A percentile compares a stretch with the other conserved stretches of the same genome.
Conservation (phyloP, 208 protist genomes). For the Naegleria lovaniensis region DNA sequence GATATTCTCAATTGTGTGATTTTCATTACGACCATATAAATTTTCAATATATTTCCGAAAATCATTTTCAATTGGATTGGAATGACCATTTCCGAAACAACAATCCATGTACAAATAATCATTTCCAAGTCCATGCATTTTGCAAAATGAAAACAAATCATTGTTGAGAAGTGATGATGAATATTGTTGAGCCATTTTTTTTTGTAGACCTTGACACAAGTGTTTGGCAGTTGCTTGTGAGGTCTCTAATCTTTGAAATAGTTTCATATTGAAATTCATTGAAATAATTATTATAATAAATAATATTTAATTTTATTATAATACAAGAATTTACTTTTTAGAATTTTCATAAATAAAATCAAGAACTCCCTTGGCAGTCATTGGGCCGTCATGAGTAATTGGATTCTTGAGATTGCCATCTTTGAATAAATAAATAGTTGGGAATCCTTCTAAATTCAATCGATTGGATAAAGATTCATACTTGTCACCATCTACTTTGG, state of each 20-base stretch:
- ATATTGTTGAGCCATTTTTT: too few relatives aligned
- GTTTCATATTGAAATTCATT: too few relatives aligned
- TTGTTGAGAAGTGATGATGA: too few relatives aligned
- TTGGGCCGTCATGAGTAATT: neutral
- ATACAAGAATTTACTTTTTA: neutral
- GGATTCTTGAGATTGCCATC: neutral
- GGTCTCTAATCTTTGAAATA: too few relatives aligned
- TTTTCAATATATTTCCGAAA: neutral
- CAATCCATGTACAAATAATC: neutral
- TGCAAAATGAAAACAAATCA: neutral
- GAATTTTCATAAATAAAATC: neutral
- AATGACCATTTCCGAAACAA: neutral
- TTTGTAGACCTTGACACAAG: too few relatives aligned
- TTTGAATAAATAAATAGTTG: neutral
- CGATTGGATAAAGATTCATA: neutral
- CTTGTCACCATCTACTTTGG: neutral
- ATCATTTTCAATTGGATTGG: neutral
- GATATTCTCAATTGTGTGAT: neutral
- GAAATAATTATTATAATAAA: too few relatives aligned
- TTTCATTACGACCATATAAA: neutral
- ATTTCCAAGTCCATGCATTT: constrained; percentile 7
- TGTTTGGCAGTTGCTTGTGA: too few relatives aligned
- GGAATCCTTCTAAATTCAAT: neutral
- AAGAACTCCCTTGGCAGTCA: neutral
- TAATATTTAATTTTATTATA: too few relatives aligned